Percentiles rank a stretch among this genome's conserved stretches.
Conservation (phyloP, 345 rosid genomes). For the Gossypium raimondii region DNA sequence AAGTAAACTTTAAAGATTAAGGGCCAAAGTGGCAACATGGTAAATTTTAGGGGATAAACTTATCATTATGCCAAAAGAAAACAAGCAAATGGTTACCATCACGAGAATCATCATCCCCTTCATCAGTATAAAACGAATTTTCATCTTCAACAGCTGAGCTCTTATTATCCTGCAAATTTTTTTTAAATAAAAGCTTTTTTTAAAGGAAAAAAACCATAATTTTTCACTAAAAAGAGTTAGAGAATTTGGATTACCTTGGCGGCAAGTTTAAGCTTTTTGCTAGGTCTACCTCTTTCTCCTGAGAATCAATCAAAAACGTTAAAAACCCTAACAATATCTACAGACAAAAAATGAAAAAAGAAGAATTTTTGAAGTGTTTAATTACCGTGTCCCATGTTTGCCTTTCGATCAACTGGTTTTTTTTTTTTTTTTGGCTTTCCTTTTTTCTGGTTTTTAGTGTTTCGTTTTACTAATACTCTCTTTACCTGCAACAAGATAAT, state of each 20-base stretch:
- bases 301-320: constrained; percentile 14
- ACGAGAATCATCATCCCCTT: constrained; percentile 57
- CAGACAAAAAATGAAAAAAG: not conserved
- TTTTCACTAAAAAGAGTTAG: not conserved
- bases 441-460: no score
- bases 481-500: no score
- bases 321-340: not conserved
- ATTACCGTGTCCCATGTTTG: constrained; percentile 4
- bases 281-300: constrained; percentile 71
- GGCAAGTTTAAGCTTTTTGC: constrained; percentile 51
- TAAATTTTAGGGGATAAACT: no score
- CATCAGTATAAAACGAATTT: constrained; percentile 44
- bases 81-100: constrained; percentile 43
- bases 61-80: no score
- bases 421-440: no score
- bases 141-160: constrained; percentile 43
- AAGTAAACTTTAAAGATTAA: no score
- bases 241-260: constrained; percentile 39
- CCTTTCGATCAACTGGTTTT: no score
- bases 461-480: no score
- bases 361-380: not conserved
- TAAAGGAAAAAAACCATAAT: not conserved
- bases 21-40: no score
- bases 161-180: constrained; percentile 48
- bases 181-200: not conserved